Conservation (phyloP, 176 grass and related monocot species). For the Carex littledalei region DNA sequence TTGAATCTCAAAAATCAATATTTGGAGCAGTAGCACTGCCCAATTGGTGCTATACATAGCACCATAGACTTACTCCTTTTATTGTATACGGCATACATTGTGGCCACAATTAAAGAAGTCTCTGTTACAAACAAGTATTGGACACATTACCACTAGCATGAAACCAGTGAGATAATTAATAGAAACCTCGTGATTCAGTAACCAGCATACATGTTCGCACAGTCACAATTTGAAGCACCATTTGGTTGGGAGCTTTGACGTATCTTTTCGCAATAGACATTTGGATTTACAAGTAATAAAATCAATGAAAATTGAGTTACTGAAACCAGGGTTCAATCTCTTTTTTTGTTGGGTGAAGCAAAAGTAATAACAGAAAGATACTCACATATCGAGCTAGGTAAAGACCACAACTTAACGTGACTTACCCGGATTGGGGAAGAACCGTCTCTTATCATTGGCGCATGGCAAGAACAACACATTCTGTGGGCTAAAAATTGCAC, state of each 20-base stretch:
- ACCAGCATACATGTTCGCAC: not conserved
- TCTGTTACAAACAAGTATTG: not conserved
- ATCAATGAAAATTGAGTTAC: not conserved
- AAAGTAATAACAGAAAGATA: not conserved
- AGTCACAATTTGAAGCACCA: not conserved
- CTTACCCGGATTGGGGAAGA: constrained; percentile 96
- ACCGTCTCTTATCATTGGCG: constrained; percentile 67
- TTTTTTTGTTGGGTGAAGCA: not conserved
- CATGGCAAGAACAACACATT: constrained; percentile 84
- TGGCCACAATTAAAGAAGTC: not conserved
- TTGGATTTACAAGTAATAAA: not conserved
- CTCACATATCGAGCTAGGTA: not conserved
- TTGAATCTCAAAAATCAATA: not conserved
- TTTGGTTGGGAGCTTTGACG: not conserved
- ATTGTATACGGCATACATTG: not conserved
- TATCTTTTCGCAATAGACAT: not conserved
- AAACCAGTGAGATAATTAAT: not conserved
- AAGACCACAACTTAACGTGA: constrained; percentile 3
- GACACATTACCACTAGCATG: not conserved
- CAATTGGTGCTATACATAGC: not conserved
- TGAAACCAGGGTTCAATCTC: not conserved
- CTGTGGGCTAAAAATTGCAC: constrained; percentile 80
- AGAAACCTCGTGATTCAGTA: not conserved
- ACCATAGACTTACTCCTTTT: not conserved
- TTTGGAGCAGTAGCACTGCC: not conserved